These are phyloP conservation scores for Adiantum capillusveneris DNA, from an alignment of 75 land plant genomes.

Conservation along the genomic window DNA sequence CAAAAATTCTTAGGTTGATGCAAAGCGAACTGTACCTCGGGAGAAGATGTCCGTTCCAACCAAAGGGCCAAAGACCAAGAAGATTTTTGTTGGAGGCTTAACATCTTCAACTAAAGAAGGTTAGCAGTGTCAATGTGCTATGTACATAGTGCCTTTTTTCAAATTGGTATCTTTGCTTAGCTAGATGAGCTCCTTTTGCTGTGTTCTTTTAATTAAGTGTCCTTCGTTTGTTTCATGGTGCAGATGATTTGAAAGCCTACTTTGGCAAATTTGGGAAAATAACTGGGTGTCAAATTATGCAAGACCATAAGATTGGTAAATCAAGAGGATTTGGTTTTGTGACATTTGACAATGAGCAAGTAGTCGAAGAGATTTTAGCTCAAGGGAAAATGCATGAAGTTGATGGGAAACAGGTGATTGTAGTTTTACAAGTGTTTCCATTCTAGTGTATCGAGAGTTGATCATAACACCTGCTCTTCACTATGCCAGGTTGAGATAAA, in stretches of 20 bases:
- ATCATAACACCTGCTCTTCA: neutral
- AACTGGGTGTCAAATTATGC: slow-evolving; percentile 76
- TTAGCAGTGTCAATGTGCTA: too few species aligned
- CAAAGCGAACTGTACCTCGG: slow-evolving; percentile 65
- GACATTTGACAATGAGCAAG: slow-evolving; percentile 72
- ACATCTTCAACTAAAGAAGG: slow-evolving; percentile 58
- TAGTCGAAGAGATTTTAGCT: slow-evolving; percentile 65
- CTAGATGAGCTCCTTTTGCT: too few species aligned
- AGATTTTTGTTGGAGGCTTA: slow-evolving; percentile 77
- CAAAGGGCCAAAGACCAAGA: slow-evolving; percentile 57
- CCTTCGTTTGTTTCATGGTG: neutral
- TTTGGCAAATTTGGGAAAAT: slow-evolving; percentile 71
- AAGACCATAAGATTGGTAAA: slow-evolving; percentile 70
- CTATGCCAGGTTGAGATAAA: slow-evolving; percentile 66
- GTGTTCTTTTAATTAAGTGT: neutral
- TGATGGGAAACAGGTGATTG: slow-evolving; percentile 78
- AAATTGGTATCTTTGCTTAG: too few species aligned
- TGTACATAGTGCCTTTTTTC: too few species aligned
- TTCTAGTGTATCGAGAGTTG: neutral
- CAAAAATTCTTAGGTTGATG: slow-evolving; percentile 45
- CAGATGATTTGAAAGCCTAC: slow-evolving; percentile 79
- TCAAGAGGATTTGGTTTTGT: slow-evolving; percentile 95
- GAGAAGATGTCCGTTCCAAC: slow-evolving; percentile 28
- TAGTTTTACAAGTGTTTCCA: too few species aligned
- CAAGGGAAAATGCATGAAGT: slow-evolving; percentile 82